Evolutionary conservation across 139 green algal genomes (phyloP), one percentile per base, ranked within the genome.

Genomic region (Dunaliella primolecta): DNA sequence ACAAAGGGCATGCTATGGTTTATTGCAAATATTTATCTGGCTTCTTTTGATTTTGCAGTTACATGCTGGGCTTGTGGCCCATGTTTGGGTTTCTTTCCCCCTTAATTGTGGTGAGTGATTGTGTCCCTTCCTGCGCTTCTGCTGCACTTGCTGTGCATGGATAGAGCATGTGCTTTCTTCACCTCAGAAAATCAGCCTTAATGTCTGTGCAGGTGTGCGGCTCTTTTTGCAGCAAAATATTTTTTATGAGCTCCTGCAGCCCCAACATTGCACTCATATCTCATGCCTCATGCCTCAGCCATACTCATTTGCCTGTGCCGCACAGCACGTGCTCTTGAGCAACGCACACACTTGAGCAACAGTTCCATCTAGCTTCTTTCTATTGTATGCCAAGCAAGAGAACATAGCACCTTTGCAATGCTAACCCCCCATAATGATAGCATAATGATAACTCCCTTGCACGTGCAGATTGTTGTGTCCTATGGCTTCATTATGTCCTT

Each of bases 401-500:
- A 64, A 64, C 7, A 25, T 7, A 64, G n/a, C n/a, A n/a, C n/a
- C n/a, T n/a, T n/a, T n/a, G n/a, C n/a, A n/a, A n/a, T n/a, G n/a
- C n/a, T n/a, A n/a, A n/a, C n/a, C n/a, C n/a, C n/a, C n/a, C n/a
- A n/a, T n/a, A n/a, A n/a, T n/a, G n/a, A n/a, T n/a, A n/a, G n/a
- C n/a, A n/a, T n/a, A n/a, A n/a, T n/a, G n/a, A 64, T 64, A 25
- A 15, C 15, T 64, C 46, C 46, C 46, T 64, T 15, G 30, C 3
- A 3, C 20, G 75, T 24, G 78, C 78, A 82, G 78, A 36, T 84
- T 1, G 56, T 33, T 1, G 80, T 84, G 27, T 36, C 32, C 3
- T 84, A 84, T 31, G 80, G 80, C 30, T 55, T 25, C 34, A 77
- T 84, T 46, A 84, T 84, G 80, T n/a, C 25, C 7, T 56, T 84